Percentiles rank a stretch among this genome's conserved stretches.
phyloP scores from a whole-genome alignment of 2,329 filamentous ascomycete species.

The Paecilomyces sp. region DNA sequence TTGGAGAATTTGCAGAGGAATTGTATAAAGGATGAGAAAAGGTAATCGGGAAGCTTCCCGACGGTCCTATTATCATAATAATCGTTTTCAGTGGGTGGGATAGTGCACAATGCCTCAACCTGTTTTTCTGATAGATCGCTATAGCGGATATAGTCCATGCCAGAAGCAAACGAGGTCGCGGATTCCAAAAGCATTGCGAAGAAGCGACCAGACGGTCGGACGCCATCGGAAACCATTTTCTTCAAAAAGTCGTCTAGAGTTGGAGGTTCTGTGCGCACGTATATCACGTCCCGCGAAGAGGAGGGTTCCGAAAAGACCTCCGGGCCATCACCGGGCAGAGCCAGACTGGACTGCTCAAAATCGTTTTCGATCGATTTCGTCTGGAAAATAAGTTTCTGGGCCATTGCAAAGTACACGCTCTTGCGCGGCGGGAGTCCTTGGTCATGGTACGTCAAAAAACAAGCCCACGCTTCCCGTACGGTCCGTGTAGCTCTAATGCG shows the following conservation, averaged over 20 bases:
- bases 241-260: slow-evolving; percentile 44
- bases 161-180: slow-evolving; percentile 31
- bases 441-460: slow-evolving; percentile 51
- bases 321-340: slow-evolving; percentile 49
- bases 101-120: slow-evolving; percentile 20
- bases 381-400: slow-evolving; percentile 46
- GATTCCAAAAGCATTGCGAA: slow-evolving; percentile 45
- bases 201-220: slow-evolving; percentile 37
- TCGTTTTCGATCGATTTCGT: slow-evolving; percentile 14
- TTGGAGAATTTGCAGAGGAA: slow-evolving; percentile 31
- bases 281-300: slow-evolving; percentile 52
- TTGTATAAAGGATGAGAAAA: slow-evolving; percentile 40
- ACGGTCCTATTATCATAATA: slow-evolving; percentile 14
- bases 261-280: slow-evolving; percentile 49
- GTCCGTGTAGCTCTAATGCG: slow-evolving; percentile 55
- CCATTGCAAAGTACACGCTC: slow-evolving; percentile 49
- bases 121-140: slow-evolving; percentile 28
- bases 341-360: slow-evolving; percentile 15
- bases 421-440: slow-evolving; percentile 27
- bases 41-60: slow-evolving; percentile 20
- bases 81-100: slow-evolving; percentile 12
- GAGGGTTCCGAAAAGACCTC: slow-evolving; percentile 49
- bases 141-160: slow-evolving; percentile 35
- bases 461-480: slow-evolving; percentile 58
- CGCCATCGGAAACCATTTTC: slow-evolving; percentile 40